Evolutionary conservation across 495 filamentous ascomycete genomes (phyloP).

Genomic region (Xeromyces bisporus): DNA sequence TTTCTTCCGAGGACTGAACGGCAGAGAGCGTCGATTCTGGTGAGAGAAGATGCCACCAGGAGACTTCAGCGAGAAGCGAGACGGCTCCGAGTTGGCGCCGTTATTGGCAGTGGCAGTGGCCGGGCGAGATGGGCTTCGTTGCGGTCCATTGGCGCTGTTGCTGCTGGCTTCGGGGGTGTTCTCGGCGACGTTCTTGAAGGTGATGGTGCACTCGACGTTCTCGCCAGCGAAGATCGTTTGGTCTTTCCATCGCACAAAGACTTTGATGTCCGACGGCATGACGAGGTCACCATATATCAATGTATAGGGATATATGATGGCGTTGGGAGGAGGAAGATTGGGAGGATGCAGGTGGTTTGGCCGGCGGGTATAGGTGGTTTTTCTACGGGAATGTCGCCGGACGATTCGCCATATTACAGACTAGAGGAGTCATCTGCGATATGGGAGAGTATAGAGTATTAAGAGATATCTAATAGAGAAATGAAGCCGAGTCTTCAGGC

Average conservation of each 20-base stretch:
- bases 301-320: constrained; percentile 7
- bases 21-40: constrained; percentile 20
- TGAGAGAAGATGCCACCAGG: constrained; percentile 22
- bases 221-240: constrained; percentile 90
- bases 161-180: constrained; percentile 15
- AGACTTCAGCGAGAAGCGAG: constrained; percentile 26
- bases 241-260: constrained; percentile 86
- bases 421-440: too few species aligned
- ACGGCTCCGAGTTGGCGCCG: constrained; percentile 22
- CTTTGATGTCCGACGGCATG: constrained; percentile 58
- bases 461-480: too few species aligned
- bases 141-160: constrained; percentile 16
- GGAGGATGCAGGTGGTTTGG: constrained; percentile 1
- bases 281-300: constrained; percentile 24
- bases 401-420: too few species aligned
- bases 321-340: constrained; percentile 3
- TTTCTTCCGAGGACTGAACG: constrained; percentile 18
- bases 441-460: too few species aligned
- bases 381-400: too few species aligned
- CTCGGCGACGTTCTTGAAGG: constrained; percentile 74
- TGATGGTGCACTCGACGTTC: constrained; percentile 84
- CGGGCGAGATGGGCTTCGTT: constrained; percentile 29
- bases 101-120: constrained; percentile 17
- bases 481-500: too few species aligned
- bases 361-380: too few species aligned